Evolutionary conservation across 371 early-diverging fungal genomes (phyloP).

Genomic region (Mucor lusitanicus): DNA sequence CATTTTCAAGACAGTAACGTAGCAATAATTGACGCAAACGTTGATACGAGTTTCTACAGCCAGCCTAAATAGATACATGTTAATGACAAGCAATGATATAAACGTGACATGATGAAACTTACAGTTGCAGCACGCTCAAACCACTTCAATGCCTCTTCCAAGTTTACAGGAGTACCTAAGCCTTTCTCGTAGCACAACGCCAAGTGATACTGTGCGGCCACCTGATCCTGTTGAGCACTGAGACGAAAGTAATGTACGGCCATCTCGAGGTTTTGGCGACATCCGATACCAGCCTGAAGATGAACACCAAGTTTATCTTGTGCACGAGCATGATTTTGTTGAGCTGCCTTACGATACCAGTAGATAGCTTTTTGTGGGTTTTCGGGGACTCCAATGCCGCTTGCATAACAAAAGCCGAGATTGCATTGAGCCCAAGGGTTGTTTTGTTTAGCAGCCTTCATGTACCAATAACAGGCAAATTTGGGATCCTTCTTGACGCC

Average conservation of each 20-base stretch:
- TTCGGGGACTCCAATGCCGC: constrained; percentile 71
- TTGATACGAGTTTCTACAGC: constrained; percentile 52
- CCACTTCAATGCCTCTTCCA: constrained; percentile 64
- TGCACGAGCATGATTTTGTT: constrained; percentile 53
- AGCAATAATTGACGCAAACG: constrained; percentile 46
- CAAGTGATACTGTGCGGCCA: constrained; percentile 63
- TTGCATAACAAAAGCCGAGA: constrained; percentile 72
- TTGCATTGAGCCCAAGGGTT: constrained; percentile 72
- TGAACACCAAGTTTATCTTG: constrained; percentile 81
- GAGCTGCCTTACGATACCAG: constrained; percentile 76
- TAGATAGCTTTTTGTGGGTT: constrained; percentile 45
- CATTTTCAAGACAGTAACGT: constrained; percentile 39
- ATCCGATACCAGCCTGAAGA: constrained; percentile 76
- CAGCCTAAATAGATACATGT: constrained; percentile 21
- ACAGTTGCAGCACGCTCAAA: constrained; percentile 67
- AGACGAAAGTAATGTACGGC: constrained; percentile 63
- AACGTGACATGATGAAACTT: constrained; percentile 2
- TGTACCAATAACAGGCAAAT: constrained; percentile 67
- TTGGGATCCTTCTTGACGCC: constrained; percentile 57
- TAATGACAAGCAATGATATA: background rate
- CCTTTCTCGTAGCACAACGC: constrained; percentile 71
- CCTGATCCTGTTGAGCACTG: constrained; percentile 68
- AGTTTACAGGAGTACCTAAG: constrained; percentile 57
- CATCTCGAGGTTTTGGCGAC: constrained; percentile 49
- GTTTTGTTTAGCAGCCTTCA: constrained; percentile 62